Evolutionary conservation across 108 stramenopile species (phyloP).

Genomic region (Discostella stelligeroides): DNA sequence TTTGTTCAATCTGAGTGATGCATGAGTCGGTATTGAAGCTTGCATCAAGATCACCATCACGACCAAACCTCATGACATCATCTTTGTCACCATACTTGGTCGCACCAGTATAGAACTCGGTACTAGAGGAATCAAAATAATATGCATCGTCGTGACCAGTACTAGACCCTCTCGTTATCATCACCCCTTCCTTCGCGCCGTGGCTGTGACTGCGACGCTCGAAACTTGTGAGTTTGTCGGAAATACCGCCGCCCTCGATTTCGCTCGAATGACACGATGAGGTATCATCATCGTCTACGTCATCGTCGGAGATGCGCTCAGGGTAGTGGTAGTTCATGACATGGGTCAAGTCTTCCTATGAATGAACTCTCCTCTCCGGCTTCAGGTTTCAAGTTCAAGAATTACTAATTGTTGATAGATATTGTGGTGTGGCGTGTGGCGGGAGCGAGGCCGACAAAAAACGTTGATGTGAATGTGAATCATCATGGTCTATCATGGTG

Average conservation of each 20-base stretch:
- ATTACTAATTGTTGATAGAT: no score
- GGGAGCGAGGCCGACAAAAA: no score
- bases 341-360: not conserved
- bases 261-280: slow-evolving; percentile 27
- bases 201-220: not conserved
- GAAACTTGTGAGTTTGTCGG: slow-evolving; percentile 1
- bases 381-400: not conserved
- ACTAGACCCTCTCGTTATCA: not conserved
- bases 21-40: not conserved
- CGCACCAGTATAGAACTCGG: not conserved
- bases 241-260: slow-evolving; percentile 24
- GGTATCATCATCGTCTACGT: slow-evolving; percentile 12
- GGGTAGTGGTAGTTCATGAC: slow-evolving; percentile 39
- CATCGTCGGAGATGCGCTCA: slow-evolving; percentile 44
- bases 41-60: not conserved
- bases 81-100: not conserved
- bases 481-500: no score
- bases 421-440: no score
- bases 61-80: not conserved
- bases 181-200: not conserved
- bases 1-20: slow-evolving; percentile 8
- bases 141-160: not conserved
- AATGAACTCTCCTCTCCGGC: not conserved
- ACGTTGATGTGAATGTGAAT: no score
- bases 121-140: no score